phyloP scores from a whole-genome alignment of 2,329 filamentous ascomycete genomes.

The Apiospora hydei region DNA sequence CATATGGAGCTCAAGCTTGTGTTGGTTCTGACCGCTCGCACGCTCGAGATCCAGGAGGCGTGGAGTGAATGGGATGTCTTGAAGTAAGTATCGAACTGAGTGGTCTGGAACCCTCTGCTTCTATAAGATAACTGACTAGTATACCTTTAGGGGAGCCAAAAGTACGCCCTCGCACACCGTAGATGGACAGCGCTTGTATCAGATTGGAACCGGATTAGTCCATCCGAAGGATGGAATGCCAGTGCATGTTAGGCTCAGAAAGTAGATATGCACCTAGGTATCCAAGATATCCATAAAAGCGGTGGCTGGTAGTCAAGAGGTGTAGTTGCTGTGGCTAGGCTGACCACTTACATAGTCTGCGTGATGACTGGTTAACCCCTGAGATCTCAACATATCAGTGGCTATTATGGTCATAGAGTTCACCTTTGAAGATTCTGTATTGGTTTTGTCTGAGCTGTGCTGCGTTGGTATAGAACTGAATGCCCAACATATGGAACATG shows the following conservation, averaged over 20 bases:
- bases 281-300: not conserved
- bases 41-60: slow-evolving; percentile 57
- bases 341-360: too few relatives aligned
- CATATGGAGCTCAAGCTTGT: slow-evolving; percentile 59
- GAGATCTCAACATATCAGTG: too few relatives aligned
- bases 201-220: slow-evolving; percentile 9
- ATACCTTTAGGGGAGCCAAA: not conserved
- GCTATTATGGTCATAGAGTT: too few relatives aligned
- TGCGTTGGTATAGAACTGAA: too few relatives aligned
- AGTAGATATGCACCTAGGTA: not conserved
- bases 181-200: not conserved
- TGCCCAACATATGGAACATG: too few relatives aligned
- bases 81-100: not conserved
- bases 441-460: too few relatives aligned
- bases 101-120: not conserved
- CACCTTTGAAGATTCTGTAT: too few relatives aligned
- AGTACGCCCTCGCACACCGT: not conserved
- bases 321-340: too few relatives aligned
- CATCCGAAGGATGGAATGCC: slow-evolving; percentile 24
- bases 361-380: too few relatives aligned
- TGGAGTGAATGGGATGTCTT: slow-evolving; percentile 48
- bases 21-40: slow-evolving; percentile 54
- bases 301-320: not conserved
- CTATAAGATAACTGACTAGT: not conserved
- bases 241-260: slow-evolving; percentile 28